Percentiles rank a stretch among this genome's conserved stretches.
Conservation (phyloP, 371 early-diverging fungal genomes). For the Capillidium rhysosporum region DNA sequence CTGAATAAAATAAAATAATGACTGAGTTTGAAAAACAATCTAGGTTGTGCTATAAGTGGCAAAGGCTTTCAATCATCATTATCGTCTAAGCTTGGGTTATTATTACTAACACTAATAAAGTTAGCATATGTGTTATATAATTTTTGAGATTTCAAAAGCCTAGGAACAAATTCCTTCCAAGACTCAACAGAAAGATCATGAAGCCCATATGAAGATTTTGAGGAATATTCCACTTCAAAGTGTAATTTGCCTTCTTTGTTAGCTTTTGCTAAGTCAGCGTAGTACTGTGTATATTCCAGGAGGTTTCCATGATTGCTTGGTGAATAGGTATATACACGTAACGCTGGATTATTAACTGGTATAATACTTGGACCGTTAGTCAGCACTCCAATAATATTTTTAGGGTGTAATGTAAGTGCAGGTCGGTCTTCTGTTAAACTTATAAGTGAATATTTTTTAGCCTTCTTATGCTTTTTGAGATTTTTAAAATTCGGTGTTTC, state of each 20-base stretch:
- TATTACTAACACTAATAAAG: no score
- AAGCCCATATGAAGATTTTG: slow-evolving; percentile 18
- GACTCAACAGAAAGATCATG: slow-evolving; percentile 7
- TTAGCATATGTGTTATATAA: no score
- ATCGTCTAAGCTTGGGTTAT: no score
- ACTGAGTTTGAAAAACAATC: no score
- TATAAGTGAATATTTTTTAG: slow-evolving; percentile 1
- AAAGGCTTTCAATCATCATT: no score
- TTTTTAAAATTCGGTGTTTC: background rate
- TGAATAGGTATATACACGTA: slow-evolving; percentile 25
- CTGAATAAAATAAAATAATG: no score
- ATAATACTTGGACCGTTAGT: slow-evolving; percentile 27
- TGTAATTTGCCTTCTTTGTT: slow-evolving; percentile 13
- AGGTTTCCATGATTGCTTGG: slow-evolving; percentile 14
- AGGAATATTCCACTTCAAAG: slow-evolving; percentile 22
- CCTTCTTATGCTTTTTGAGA: slow-evolving; percentile 3
- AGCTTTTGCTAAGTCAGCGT: slow-evolving; percentile 19
- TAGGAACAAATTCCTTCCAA: slow-evolving; percentile 6
- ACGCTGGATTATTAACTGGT: slow-evolving; percentile 24
- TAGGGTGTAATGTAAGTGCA: slow-evolving; percentile 4
- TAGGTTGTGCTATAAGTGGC: no score
- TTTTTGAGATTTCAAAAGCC: background rate
- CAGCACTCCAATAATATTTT: slow-evolving; percentile 8
- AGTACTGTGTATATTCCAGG: slow-evolving; percentile 28
- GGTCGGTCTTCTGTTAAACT: slow-evolving; percentile 6